Evolutionary conservation across 768 basidiomycete genomes (phyloP), one percentile per base, ranked within the genome.

Genomic region (Atractiella rhizophila): DNA sequence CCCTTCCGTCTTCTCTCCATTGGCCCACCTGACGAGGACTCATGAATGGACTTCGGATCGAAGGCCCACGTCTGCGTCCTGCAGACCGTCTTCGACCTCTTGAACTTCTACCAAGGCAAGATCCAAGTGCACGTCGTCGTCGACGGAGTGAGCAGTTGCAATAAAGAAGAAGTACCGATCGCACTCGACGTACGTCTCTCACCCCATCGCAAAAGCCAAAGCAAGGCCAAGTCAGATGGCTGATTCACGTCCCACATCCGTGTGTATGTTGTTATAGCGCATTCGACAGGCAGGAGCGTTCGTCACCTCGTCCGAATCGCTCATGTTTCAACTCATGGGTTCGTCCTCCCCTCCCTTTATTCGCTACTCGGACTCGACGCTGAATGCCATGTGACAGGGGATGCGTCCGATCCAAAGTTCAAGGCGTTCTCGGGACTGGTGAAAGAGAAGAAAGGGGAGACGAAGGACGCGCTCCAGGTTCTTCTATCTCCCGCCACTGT

Each of bases 51-150:
- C n/a, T n/a, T n/a, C n/a, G n/a, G n/a, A 40, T 6, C 4, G 15
- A 48, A 85, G 82, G 69, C 77, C 13, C 85, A 88, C 51, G 71
- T 91, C 45, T 91, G 85, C 53, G 70, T 88, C 8, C 65, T 83
- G 5, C 83, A 88, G 57, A 78, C 81, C 0, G 66, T 74, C 0
- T 61, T 85, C 15, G 73, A 76, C 45, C 65, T 88, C 19, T 43
- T 76, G 3, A 53, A n/a, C n/a, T n/a, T n/a, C n/a, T n/a, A 62
- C 32, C 48, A 24, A 1, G 63, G 63, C 0, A 66, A n/a, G n/a
- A n/a, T 64, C 32, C 55, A 64, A 44, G 70, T 77, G 5, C 69
- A 77, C 55, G 65, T 85, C 28, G 60, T 82, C 19, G 79, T 76
- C 2, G 83, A 91, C 52, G 81, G 73, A 13, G 73, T 86, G 13